Evolutionary conservation across 495 filamentous ascomycete genomes (phyloP), one percentile per base, ranked within the genome.

Genomic region (Hypoxylon fuscum): DNA sequence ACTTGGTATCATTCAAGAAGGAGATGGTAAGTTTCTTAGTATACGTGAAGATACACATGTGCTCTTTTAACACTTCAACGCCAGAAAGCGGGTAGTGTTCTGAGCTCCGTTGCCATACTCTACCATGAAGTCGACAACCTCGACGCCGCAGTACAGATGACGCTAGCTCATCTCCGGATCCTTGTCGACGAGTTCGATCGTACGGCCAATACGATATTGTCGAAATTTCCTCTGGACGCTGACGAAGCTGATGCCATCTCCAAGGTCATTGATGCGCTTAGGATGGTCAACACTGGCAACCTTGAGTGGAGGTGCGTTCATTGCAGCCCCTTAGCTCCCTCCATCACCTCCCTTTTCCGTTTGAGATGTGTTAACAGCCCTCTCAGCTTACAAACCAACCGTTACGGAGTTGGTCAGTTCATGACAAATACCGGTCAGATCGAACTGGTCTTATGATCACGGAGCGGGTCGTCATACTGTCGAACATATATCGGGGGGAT

Each of bases 101-200:
- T 70, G n/a, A 70, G 66, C 45, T 70, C 68, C 4, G 57, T 70
- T 8, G 68, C 68, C 1, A 70, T 70, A 17, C 64, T 70, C 21
- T 70, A 65, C 27, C 44, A 59, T 10, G 56, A 70, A 37, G 54
- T 62, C 18, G 62, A 54, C 23, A 67, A 49, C 22, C 64, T 70
- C 1, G 61, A 70, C 20, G 47, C 66, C 3, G 68, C 68, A 1
- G 68, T 70, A 15, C 52, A 70, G 29, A 65, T 68, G 60, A 62
- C 68, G 15, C 43, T 70, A 14, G 64, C 62, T n/a, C 64, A 68
- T 27, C 53, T 58, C 8, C 49, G 49, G 20, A 60, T 65, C 4
- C 53, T 68, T 0, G 60, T 70, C 21, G 52, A 43, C 25, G 52
- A 65, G 17, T 70, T 70, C 17, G 68, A 70, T 25, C 48, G 53